Percentiles rank a stretch among this genome's conserved stretches.
phyloP scores from a whole-genome alignment of 2,329 filamentous ascomycete species.

The Fonsecaea pedrosoi region DNA sequence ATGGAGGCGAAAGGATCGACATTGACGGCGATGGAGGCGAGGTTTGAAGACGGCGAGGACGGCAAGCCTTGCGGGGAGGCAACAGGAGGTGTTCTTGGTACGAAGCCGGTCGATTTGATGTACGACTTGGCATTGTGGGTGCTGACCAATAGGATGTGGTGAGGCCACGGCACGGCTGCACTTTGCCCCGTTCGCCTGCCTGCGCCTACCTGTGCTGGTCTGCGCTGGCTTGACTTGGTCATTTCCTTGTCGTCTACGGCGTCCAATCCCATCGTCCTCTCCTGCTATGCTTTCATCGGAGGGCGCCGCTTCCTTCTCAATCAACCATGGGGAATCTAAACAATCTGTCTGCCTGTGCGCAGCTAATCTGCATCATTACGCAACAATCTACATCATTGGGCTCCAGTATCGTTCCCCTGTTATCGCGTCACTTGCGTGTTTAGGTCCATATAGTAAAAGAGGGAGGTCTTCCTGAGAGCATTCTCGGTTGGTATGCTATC shows the following conservation, averaged over 20 bases:
- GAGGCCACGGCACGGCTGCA: conserved; percentile 23
- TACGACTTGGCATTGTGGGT: conserved; percentile 2
- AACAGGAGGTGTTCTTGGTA: not conserved
- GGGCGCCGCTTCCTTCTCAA: conserved; percentile 29
- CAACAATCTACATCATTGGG: conserved; percentile 16
- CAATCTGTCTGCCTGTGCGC: conserved; percentile 31
- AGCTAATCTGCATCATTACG: conserved; percentile 29
- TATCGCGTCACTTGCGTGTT: conserved; percentile 13
- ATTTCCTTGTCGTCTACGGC: conserved; percentile 5
- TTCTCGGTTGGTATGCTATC: not conserved
- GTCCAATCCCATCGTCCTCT: conserved; percentile 10
- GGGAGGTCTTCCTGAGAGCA: conserved; percentile 6
- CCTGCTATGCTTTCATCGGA: conserved; percentile 27
- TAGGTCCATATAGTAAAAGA: conserved; percentile 33
- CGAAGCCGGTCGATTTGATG: not conserved
- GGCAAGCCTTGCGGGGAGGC: not conserved
- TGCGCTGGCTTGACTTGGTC: not conserved
- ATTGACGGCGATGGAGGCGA: not conserved
- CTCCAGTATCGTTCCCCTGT: conserved; percentile 8
- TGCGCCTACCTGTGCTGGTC: not conserved
- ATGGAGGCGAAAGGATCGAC: conserved; percentile 7
- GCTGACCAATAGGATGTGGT: not conserved
- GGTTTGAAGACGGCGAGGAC: not conserved
- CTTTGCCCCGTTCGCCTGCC: conserved; percentile 19
- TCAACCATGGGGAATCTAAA: conserved; percentile 23